These are phyloP conservation scores for Calonectria hongkongensis DNA, from an alignment of 2,329 filamentous ascomycete genomes.

Conservation along the genomic window DNA sequence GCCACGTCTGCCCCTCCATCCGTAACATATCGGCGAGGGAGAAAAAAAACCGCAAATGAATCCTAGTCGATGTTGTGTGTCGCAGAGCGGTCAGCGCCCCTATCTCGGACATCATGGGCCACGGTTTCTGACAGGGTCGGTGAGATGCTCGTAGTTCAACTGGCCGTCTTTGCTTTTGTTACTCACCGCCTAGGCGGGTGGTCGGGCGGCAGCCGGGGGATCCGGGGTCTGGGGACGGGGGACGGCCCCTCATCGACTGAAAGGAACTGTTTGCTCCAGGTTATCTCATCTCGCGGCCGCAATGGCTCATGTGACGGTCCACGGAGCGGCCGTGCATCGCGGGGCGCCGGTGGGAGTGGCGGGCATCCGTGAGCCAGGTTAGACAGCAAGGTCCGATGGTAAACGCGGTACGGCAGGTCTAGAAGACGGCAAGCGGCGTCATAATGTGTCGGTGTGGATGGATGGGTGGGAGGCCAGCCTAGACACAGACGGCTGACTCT, in stretches of 20 bases:
- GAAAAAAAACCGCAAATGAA: constrained; percentile 24
- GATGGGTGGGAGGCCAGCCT: constrained; percentile 25
- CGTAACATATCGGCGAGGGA: constrained; percentile 25
- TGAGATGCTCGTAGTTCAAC: constrained; percentile 41
- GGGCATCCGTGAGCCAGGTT: constrained; percentile 35
- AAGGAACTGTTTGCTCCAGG: constrained; percentile 41
- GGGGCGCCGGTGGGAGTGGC: constrained; percentile 40
- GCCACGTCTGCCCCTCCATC: constrained; percentile 40
- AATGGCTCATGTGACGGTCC: constrained; percentile 54
- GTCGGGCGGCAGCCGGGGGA: constrained; percentile 48
- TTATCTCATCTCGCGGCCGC: constrained; percentile 50
- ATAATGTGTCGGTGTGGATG: constrained; percentile 51
- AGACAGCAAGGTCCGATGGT: constrained; percentile 34
- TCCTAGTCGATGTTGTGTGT: constrained; percentile 42
- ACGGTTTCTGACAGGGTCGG: constrained; percentile 46
- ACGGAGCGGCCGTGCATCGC: constrained; percentile 45
- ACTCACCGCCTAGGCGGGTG: constrained; percentile 52
- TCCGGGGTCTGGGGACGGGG: constrained; percentile 45
- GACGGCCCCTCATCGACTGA: constrained; percentile 39
- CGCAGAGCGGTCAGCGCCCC: constrained; percentile 45
- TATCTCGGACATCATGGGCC: constrained; percentile 46
- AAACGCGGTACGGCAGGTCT: constrained; percentile 38
- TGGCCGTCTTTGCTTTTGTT: constrained; percentile 48
- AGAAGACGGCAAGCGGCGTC: constrained; percentile 31
- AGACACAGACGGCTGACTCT: constrained; percentile 5